These are phyloP conservation scores for Pythium apleroticum DNA, from an alignment of 352 stramenopile genomes.

Conservation along the genomic window DNA sequence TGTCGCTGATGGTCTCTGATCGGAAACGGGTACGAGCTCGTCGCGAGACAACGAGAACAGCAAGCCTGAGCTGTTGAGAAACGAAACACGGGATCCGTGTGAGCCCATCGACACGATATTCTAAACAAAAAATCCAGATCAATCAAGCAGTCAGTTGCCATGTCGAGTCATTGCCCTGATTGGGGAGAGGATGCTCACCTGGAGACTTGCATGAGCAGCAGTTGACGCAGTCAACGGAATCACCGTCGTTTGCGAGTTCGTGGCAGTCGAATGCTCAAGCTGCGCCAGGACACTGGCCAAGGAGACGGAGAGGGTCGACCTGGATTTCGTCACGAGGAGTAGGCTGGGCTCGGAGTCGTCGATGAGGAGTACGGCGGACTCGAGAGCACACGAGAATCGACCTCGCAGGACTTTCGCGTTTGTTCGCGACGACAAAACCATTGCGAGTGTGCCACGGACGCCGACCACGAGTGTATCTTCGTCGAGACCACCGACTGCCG, in stretches of 20 bases:
- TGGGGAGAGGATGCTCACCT: background rate
- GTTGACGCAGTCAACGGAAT: background rate
- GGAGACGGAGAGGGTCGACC: background rate
- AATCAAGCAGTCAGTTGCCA: no score
- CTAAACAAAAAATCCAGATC: background rate
- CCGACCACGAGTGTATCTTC: background rate
- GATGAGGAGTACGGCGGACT: background rate
- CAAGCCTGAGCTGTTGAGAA: background rate
- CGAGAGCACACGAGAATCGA: background rate
- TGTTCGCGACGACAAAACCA: background rate
- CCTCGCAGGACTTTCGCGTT: background rate
- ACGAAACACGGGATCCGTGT: background rate
- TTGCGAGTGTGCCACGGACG: background rate
- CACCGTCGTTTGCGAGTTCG: background rate
- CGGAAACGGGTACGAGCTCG: background rate
- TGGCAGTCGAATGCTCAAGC: background rate
- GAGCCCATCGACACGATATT: background rate
- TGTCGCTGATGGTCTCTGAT: background rate
- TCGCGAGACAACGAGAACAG: background rate
- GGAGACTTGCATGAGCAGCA: background rate
- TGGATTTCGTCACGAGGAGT: background rate
- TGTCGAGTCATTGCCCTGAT: no score
- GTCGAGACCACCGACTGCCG: background rate
- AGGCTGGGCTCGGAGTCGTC: background rate
- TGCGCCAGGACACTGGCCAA: slow-evolving; percentile 4